phyloP scores from a whole-genome alignment of 1,139 yeast genomes.

The Nakaseomyces sp. region DNA sequence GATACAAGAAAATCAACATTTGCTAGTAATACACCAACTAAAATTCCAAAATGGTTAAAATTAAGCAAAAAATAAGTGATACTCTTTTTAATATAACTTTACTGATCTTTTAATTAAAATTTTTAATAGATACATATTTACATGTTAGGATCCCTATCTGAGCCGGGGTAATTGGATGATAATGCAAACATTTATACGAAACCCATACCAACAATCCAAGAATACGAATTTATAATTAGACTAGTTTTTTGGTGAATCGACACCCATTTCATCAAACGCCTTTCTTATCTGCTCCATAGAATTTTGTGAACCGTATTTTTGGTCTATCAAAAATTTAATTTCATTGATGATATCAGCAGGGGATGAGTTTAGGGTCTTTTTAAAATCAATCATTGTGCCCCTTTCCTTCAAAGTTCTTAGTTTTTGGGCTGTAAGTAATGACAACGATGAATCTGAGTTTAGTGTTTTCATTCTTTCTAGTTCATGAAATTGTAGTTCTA shows the following conservation, averaged over 20 bases:
- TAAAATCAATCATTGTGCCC: background rate
- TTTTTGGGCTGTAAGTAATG: background rate
- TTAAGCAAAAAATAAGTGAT: constrained; percentile 29
- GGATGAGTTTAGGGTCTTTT: background rate
- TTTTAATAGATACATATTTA: no score
- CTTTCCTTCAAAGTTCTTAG: background rate
- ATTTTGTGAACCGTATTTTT: background rate
- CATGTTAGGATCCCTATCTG: no score
- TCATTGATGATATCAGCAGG: background rate
- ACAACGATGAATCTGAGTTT: no score
- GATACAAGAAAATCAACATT: background rate
- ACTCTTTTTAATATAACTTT: no score
- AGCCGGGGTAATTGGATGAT: no score
- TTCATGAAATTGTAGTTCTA: background rate
- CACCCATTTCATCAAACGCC: background rate
- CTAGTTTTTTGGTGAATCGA: constrained; percentile 16
- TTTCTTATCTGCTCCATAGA: background rate
- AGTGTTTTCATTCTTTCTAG: background rate
- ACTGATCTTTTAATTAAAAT: no score
- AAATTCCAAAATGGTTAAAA: constrained; percentile 35
- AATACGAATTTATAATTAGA: no score
- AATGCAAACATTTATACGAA: no score
- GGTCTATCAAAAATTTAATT: background rate
- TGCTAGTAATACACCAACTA: constrained; percentile 13
- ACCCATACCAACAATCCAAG: no score